Conservation (phyloP, 306 rosid genomes). For the Dalbergia oliveri region DNA sequence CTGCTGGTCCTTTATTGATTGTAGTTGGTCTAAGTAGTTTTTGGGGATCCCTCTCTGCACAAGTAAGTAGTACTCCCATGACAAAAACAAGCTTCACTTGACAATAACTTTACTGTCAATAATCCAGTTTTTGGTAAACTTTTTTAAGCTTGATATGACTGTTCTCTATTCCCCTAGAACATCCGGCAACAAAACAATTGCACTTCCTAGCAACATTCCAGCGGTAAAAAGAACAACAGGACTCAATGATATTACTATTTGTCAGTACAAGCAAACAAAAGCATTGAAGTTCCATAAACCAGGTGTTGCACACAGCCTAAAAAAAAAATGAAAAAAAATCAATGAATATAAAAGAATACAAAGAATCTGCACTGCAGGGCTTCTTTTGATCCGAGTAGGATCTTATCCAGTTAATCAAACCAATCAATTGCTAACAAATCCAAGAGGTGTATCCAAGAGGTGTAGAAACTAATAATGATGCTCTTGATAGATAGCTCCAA, state of each 20-base stretch:
- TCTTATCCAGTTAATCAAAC: slow-evolving; percentile 25
- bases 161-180: no score
- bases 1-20: no score
- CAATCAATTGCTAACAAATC: slow-evolving; percentile 13
- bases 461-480: slow-evolving; percentile 64
- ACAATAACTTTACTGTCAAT: no score
- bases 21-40: no score
- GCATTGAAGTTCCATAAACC: slow-evolving; percentile 22
- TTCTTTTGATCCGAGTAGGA: slow-evolving; percentile 58
- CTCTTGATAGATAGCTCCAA: slow-evolving; percentile 95
- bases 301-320: slow-evolving; percentile 24
- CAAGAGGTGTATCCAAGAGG: background rate
- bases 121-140: no score
- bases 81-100: no score
- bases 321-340: background rate
- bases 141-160: no score
- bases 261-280: slow-evolving; percentile 25
- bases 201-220: background rate
- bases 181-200: background rate
- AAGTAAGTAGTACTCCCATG: no score
- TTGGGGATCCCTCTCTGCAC: no score
- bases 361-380: slow-evolving; percentile 38
- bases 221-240: background rate
- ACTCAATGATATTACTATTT: slow-evolving; percentile 6
- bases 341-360: slow-evolving; percentile 26